Base-by-base conservation (phyloP, 116 monocot species). In the Zostera marina region DNA sequence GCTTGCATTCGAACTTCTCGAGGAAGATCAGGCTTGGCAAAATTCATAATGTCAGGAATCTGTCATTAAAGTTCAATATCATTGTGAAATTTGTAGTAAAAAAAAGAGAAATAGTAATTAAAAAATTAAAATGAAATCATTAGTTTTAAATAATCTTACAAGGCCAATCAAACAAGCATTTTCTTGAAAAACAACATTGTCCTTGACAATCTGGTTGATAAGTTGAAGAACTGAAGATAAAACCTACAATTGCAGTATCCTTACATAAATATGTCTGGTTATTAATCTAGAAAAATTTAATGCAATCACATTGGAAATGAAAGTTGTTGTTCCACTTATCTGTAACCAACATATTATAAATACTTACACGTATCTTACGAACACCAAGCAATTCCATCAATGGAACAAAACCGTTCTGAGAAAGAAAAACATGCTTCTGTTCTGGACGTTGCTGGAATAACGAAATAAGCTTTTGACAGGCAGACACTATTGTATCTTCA, bases 121-220 rank as follows among this genome's bases (percentile, higher is more conserved):
- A 26, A 26, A 2, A 1, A 26, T 4, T 26, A 26, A 26, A 26
- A 26, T 26, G 26, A 26, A 26, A 26, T 1, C 26, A 26, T 26
- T 26, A 4, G 4, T 26, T 26, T 26, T 42, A 62, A 17, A n/a
- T 24, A 62, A 25, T 61, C 88, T 88, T 65, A 94, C 94, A 73
- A 94, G 85, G 48, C 94, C 94, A 70, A 94, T 73, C 54, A 94
- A 77, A 73, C 94, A 94, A 54, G 89, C 88, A 85, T 88, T 85
- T 74, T 94, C 94, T 73, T 82, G 88, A 43, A 94, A 94, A 49
- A 64, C 60, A 44, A 60, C 51, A 65, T 88, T 88, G 56, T 88
- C 94, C 66, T 80, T 88, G 19, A 94, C 57, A 20, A 94, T 69
- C 44, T 74, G 76, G 66, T 94, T 94, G 69, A 94, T 80, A 53